phyloP scores from a whole-genome alignment of 768 basidiomycete genomes.

The Kwoniella heveanensis region DNA sequence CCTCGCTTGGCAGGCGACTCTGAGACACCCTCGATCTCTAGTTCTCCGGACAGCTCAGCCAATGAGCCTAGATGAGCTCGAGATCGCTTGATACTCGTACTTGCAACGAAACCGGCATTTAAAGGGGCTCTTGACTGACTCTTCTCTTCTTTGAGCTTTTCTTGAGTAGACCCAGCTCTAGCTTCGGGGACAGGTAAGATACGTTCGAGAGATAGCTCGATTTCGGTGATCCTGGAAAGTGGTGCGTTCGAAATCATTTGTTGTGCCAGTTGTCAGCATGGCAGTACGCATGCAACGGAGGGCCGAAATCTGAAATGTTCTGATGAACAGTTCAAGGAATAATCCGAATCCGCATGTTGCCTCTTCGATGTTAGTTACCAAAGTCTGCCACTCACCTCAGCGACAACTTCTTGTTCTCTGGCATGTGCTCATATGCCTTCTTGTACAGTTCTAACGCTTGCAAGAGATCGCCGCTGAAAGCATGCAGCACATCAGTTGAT shows the following conservation, averaged over 20 bases:
- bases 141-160: neutral
- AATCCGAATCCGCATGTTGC: no score
- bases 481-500: no score
- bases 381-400: conserved; percentile 91
- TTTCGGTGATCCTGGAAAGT: conserved; percentile 15
- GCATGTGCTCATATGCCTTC: conserved; percentile 78
- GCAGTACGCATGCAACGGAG: no score
- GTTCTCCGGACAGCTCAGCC: conserved; percentile 8
- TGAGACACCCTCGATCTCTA: neutral
- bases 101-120: no score
- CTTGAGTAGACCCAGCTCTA: neutral
- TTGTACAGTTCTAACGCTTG: conserved; percentile 78
- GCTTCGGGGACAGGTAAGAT: conserved; percentile 19
- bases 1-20: conserved; percentile 16
- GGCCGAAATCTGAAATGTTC: no score
- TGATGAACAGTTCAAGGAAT: neutral
- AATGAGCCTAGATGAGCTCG: conserved; percentile 8
- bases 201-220: conserved; percentile 33
- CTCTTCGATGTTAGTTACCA: no score
- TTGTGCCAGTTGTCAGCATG: no score
- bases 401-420: conserved; percentile 81
- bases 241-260: conserved; percentile 2
- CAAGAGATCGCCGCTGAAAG: conserved; percentile 82
- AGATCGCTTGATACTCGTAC: conserved; percentile 11
- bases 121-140: neutral